Evolutionary conservation across 164 flowering plant genomes (phyloP).

Genomic region (Vitis amurensis): DNA sequence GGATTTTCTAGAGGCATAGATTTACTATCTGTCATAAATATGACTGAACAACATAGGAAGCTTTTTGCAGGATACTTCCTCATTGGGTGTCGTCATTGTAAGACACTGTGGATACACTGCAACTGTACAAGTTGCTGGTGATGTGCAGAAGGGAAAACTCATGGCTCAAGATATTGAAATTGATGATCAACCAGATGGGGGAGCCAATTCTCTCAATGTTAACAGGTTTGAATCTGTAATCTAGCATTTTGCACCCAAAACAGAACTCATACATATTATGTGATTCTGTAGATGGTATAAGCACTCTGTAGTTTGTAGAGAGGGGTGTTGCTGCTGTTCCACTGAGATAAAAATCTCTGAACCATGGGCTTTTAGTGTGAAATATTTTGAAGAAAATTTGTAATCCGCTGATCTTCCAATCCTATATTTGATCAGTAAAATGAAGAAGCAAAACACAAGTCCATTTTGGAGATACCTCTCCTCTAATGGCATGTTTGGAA

Average conservation of each 20-base stretch:
- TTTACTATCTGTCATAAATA: neutral
- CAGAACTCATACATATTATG: neutral
- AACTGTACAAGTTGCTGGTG: constrained; percentile 61
- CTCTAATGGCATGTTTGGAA: too few relatives aligned
- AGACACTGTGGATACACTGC: constrained; percentile 77
- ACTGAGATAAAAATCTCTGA: too few relatives aligned
- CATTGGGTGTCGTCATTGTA: constrained; percentile 64
- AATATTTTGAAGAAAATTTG: too few relatives aligned
- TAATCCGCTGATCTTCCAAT: too few relatives aligned
- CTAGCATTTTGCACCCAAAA: neutral
- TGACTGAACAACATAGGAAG: constrained; percentile 8
- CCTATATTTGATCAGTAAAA: too few relatives aligned
- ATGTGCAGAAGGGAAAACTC: constrained; percentile 33
- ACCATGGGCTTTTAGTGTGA: too few relatives aligned
- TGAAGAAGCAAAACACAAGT: too few relatives aligned
- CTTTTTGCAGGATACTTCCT: constrained; percentile 68
- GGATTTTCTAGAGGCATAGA: too few relatives aligned
- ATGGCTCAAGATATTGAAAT: constrained; percentile 48
- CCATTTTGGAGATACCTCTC: too few relatives aligned
- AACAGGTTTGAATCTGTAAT: constrained; percentile 55
- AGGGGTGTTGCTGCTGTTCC: too few relatives aligned
- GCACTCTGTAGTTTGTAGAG: too few relatives aligned
- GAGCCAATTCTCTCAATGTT: constrained; percentile 81
- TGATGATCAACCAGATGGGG: constrained; percentile 88
- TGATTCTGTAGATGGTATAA: too few relatives aligned